Conservation (phyloP, 495 filamentous ascomycete species). For the Haplographium delicatum region DNA sequence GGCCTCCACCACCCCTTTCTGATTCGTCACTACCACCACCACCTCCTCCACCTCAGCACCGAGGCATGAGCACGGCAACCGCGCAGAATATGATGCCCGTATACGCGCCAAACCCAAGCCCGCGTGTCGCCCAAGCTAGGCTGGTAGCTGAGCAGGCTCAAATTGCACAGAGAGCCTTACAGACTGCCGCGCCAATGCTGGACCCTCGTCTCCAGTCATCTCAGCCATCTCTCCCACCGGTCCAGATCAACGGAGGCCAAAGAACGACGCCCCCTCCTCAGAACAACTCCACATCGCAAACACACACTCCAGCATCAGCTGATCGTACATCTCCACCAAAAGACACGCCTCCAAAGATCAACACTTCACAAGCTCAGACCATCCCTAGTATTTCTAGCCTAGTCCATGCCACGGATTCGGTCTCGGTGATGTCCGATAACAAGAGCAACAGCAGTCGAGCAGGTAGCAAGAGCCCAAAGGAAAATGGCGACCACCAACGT, state of each 20-base stretch:
- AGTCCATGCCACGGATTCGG: constrained; percentile 28
- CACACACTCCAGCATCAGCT: constrained; percentile 20
- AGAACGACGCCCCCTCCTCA: constrained; percentile 16
- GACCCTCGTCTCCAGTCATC: constrained; percentile 20
- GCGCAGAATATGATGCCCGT: constrained; percentile 22
- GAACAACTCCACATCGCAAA: constrained; percentile 9
- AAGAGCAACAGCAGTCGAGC: constrained; percentile 29
- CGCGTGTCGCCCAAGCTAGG: constrained; percentile 26
- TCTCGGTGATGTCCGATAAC: constrained; percentile 29
- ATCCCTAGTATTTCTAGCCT: constrained; percentile 33
- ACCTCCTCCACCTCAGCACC: constrained; percentile 16
- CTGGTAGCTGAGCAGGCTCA: constrained; percentile 24
- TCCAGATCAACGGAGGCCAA: constrained; percentile 7
- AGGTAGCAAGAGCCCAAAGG: constrained; percentile 30
- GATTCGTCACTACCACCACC: constrained; percentile 26
- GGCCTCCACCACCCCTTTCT: constrained; percentile 20
- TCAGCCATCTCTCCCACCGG: constrained; percentile 7
- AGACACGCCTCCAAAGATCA: constrained; percentile 5
- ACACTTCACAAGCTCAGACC: constrained; percentile 21
- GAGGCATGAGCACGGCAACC: constrained; percentile 18
- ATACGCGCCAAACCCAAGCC: constrained; percentile 27
- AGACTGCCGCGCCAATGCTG: constrained; percentile 12
- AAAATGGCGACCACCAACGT: constrained; percentile 28
- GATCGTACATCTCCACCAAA: constrained; percentile 15
- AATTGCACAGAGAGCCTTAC: constrained; percentile 19